These are phyloP conservation scores for Vitis hybrid DNA, from an alignment of 177 flowering plant species.

Conservation along the genomic window DNA sequence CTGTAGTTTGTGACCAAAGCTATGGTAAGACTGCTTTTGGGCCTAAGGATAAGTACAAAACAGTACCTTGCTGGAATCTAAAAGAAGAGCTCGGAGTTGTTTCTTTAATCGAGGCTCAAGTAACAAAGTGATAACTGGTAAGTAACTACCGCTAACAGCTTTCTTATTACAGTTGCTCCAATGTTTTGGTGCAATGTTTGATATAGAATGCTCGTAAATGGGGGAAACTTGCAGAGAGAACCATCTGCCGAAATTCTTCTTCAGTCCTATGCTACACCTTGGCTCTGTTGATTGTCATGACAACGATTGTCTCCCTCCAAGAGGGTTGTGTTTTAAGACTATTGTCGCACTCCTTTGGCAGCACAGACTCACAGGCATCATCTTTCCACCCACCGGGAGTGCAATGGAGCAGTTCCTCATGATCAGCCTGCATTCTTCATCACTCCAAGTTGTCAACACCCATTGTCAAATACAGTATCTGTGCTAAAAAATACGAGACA, in stretches of 20 bases:
- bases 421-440: conserved; percentile 62
- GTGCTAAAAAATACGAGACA: too few relatives aligned
- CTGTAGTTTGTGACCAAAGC: too few relatives aligned
- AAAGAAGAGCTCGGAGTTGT: too few relatives aligned
- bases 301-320: conserved; percentile 71
- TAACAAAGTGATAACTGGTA: too few relatives aligned
- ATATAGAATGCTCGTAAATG: conserved; percentile 45
- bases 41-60: too few relatives aligned
- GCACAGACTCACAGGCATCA: conserved; percentile 76
- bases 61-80: too few relatives aligned
- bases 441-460: conserved; percentile 75
- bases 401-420: conserved; percentile 64
- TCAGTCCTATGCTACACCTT: conserved; percentile 71
- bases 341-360: conserved; percentile 51
- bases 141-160: not conserved
- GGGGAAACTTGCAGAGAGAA: conserved; percentile 51
- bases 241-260: conserved; percentile 58
- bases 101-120: too few relatives aligned
- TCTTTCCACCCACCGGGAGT: conserved; percentile 62
- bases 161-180: too few relatives aligned
- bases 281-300: conserved; percentile 69
- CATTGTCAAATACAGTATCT: conserved; percentile 37
- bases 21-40: too few relatives aligned
- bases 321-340: conserved; percentile 66
- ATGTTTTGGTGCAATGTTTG: conserved; percentile 30